These are phyloP conservation scores for Orbilia brochopaga DNA, from an alignment of 2,329 filamentous ascomycete genomes.

Conservation along the genomic window DNA sequence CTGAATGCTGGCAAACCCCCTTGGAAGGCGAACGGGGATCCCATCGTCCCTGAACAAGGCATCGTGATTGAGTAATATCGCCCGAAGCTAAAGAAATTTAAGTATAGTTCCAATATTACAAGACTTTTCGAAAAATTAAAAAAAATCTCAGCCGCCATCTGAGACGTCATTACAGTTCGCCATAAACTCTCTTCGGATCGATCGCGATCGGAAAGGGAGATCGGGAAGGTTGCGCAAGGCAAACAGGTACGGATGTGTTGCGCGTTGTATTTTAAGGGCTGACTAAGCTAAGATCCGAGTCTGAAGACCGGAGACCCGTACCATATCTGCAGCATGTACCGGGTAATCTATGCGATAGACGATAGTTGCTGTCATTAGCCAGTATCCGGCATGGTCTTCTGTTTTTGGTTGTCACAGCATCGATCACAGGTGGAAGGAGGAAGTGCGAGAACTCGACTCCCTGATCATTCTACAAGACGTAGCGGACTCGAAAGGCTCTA, in stretches of 20 bases:
- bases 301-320: not conserved
- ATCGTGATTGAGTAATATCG: too few relatives aligned
- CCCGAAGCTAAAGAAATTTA: too few relatives aligned
- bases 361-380: too few relatives aligned
- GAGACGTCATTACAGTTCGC: not conserved
- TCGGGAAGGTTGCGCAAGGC: conserved; percentile 42
- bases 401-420: too few relatives aligned
- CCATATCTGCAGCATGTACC: too few relatives aligned
- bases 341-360: too few relatives aligned
- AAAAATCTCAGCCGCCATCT: not conserved
- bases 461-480: too few relatives aligned
- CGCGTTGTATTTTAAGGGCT: not conserved
- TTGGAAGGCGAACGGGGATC: not conserved
- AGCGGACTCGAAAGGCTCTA: too few relatives aligned
- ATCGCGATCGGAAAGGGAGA: conserved; percentile 15
- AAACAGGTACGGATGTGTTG: conserved; percentile 13
- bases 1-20: not conserved
- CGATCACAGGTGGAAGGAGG: too few relatives aligned
- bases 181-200: conserved; percentile 13
- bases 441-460: too few relatives aligned
- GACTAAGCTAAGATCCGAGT: not conserved
- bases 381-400: too few relatives aligned
- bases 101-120: not conserved
- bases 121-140: not conserved
- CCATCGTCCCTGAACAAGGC: too few relatives aligned